phyloP scores from a whole-genome alignment of 1,284 basidiomycete genomes.

The Pyrrhoderma noxium region DNA sequence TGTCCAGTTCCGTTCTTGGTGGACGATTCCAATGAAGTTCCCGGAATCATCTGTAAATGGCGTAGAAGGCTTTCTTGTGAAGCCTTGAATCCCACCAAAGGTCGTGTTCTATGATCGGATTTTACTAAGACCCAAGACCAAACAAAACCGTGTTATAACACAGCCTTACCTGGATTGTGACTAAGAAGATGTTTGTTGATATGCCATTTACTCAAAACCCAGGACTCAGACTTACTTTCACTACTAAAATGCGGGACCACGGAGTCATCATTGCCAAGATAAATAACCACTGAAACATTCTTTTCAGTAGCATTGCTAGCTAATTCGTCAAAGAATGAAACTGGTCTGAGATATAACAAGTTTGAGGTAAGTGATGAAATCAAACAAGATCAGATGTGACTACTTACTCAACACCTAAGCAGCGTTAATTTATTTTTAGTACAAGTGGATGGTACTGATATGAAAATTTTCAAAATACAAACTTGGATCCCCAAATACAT shows the following conservation, averaged over 20 bases:
- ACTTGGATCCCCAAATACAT: constrained; percentile 39
- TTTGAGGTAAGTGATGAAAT: not conserved
- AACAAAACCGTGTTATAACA: too few relatives aligned
- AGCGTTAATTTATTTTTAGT: constrained; percentile 3
- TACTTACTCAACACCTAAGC: constrained; percentile 42
- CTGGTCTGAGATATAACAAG: constrained; percentile 36
- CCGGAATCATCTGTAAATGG: constrained; percentile 54
- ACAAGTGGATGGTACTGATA: constrained; percentile 5
- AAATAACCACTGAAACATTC: constrained; percentile 47
- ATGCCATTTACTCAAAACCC: not conserved
- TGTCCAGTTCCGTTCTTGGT: constrained; percentile 64
- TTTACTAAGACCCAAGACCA: not conserved
- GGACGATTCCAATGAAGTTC: constrained; percentile 57
- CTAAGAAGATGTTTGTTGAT: constrained; percentile 28
- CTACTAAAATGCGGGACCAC: constrained; percentile 59
- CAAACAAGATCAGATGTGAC: not conserved
- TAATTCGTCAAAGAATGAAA: constrained; percentile 55
- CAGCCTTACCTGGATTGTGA: constrained; percentile 54
- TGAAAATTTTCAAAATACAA: constrained; percentile 23
- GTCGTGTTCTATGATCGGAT: constrained; percentile 52
- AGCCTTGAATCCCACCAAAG: constrained; percentile 67
- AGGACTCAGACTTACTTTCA: constrained; percentile 37
- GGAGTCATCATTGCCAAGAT: constrained; percentile 62
- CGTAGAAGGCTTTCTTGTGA: constrained; percentile 57
- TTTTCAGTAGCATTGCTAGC: constrained; percentile 51